phyloP scores from a whole-genome alignment of 495 filamentous ascomycete genomes.

The Talaromyces wortmannii region DNA sequence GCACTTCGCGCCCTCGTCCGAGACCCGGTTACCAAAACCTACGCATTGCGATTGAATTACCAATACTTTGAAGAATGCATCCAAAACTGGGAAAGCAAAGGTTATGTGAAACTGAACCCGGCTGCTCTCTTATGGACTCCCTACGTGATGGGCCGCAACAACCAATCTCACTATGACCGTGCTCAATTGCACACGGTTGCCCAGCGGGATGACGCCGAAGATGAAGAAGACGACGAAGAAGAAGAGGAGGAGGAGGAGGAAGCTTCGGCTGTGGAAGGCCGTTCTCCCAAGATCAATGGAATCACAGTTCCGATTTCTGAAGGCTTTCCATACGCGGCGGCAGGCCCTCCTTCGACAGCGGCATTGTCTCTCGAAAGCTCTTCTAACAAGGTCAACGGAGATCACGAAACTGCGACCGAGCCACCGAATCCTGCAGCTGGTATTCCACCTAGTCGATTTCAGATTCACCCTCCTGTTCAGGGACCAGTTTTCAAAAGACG shows the following conservation, averaged over 20 bases:
- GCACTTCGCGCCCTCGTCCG: constrained; percentile 80
- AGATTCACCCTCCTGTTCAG: constrained; percentile 77
- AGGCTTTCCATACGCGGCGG: constrained; percentile 14
- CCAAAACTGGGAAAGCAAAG: constrained; percentile 76
- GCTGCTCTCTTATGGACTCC: constrained; percentile 90
- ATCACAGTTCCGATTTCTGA: constrained; percentile 2
- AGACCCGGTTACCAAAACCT: constrained; percentile 80
- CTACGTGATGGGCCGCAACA: constrained; percentile 87
- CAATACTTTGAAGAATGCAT: constrained; percentile 79
- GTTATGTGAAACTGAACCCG: constrained; percentile 77
- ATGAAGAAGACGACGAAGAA: constrained; percentile 47
- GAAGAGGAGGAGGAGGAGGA: constrained; percentile 16
- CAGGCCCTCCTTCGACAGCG: constrained; percentile 32
- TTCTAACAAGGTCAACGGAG: constrained; percentile 20
- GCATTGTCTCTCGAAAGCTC: constrained; percentile 9
- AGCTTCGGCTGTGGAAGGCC: constrained; percentile 16
- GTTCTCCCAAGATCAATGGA: constrained; percentile 18
- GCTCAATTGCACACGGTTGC: constrained; percentile 82
- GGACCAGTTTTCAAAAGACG: constrained; percentile 38
- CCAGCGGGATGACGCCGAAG: constrained; percentile 62
- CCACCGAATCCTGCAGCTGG: constrained; percentile 25
- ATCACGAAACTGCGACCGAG: constrained; percentile 8
- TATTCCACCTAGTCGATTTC: constrained; percentile 75
- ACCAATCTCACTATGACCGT: constrained; percentile 77
- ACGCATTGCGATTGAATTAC: constrained; percentile 81